Percentiles rank a stretch among this genome's conserved stretches.
These are phyloP conservation scores for Cucurbita pepo DNA, from an alignment of 306 rosid genomes.

Conservation along the genomic window DNA sequence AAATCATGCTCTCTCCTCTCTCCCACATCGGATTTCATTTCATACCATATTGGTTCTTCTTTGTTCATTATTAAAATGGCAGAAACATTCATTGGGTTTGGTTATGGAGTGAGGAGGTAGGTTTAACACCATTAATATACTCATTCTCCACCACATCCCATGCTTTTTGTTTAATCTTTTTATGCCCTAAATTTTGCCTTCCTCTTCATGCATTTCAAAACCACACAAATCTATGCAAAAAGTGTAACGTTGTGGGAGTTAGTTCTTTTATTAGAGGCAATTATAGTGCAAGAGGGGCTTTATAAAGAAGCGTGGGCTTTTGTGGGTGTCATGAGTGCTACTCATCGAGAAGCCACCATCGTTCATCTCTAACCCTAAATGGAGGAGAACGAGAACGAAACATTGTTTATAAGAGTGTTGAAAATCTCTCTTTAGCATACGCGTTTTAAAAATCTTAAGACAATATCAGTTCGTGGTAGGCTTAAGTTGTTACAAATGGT, in stretches of 20 bases:
- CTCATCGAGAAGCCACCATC: constrained; percentile 51
- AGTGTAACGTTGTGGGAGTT: neutral
- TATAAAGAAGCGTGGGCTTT: constrained; percentile 13
- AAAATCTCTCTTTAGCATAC: too few relatives aligned
- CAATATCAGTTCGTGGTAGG: too few relatives aligned
- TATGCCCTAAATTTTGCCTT: too few relatives aligned
- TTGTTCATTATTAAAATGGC: neutral
- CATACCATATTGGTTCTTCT: neutral
- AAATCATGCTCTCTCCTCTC: neutral
- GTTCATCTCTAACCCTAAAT: too few relatives aligned
- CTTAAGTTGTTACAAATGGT: too few relatives aligned
- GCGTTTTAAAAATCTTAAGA: too few relatives aligned
- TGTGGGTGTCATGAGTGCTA: constrained; percentile 97
- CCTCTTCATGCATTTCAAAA: neutral
- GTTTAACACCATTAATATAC: neutral
- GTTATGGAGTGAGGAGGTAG: neutral
- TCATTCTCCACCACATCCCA: too few relatives aligned
- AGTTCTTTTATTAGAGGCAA: neutral
- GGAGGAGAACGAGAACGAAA: too few relatives aligned
- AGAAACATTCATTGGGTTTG: neutral
- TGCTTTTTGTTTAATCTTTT: too few relatives aligned
- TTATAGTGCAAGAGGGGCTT: neutral
- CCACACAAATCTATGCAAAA: neutral
- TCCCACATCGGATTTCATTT: neutral
- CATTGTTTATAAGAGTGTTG: too few relatives aligned